Conservation (phyloP, 345 rosid species). For the Linum usitatissimum region DNA sequence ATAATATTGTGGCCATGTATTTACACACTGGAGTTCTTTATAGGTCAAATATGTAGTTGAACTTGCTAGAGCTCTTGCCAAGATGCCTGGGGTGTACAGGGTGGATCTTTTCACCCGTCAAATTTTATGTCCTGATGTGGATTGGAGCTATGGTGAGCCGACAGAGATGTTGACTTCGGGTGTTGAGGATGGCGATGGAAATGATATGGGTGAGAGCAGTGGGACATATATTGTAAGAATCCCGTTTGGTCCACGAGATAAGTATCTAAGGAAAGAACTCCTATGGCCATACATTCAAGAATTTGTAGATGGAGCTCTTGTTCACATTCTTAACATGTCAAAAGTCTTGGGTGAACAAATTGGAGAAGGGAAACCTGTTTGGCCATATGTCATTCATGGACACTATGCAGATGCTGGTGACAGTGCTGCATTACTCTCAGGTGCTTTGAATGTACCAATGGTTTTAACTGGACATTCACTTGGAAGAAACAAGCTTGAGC, state of each 20-base stretch:
- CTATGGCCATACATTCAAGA: slow-evolving; percentile 90
- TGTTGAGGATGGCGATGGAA: slow-evolving; percentile 47
- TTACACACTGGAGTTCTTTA: background rate
- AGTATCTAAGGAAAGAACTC: slow-evolving; percentile 68
- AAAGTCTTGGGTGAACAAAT: slow-evolving; percentile 82
- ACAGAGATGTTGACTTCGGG: slow-evolving; percentile 77
- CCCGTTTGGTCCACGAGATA: slow-evolving; percentile 86
- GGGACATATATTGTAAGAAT: slow-evolving; percentile 91
- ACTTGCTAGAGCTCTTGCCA: slow-evolving; percentile 87
- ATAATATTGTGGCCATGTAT: background rate
- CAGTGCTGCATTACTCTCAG: slow-evolving; percentile 80
- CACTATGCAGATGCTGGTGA: slow-evolving; percentile 98
- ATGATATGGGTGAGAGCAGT: slow-evolving; percentile 77
- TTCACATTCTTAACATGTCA: slow-evolving; percentile 85
- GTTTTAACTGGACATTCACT: slow-evolving; percentile 95
- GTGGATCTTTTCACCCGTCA: slow-evolving; percentile 96
- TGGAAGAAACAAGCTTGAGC: slow-evolving; percentile 94
- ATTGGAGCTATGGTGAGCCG: slow-evolving; percentile 99
- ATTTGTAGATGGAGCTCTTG: slow-evolving; percentile 90
- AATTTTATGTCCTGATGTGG: slow-evolving; percentile 70
- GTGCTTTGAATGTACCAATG: slow-evolving; percentile 96
- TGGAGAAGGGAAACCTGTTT: slow-evolving; percentile 68
- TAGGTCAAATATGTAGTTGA: slow-evolving; percentile 97
- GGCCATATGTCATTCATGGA: slow-evolving; percentile 96
- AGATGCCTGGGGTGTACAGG: slow-evolving; percentile 93